Conservation (phyloP, 225 moss, liverwort and hornwort species). For the Physcomitrellopsis africana region DNA sequence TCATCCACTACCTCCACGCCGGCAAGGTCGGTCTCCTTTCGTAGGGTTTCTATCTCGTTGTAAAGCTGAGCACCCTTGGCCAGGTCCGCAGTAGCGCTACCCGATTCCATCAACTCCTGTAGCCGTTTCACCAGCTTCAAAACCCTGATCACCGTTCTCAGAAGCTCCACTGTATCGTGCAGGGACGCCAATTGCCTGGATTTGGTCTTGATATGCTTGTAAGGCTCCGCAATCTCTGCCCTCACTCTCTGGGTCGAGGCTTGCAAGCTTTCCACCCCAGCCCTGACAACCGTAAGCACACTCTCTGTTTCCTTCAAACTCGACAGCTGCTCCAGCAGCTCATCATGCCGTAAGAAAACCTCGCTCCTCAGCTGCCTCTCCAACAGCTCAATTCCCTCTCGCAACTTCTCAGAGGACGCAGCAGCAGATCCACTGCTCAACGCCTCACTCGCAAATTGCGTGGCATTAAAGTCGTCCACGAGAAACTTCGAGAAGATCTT, state of each 20-base stretch:
- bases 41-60: conserved; percentile 81
- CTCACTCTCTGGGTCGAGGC: conserved; percentile 91
- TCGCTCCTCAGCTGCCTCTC: conserved; percentile 97
- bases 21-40: conserved; percentile 76
- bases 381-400: conserved; percentile 87
- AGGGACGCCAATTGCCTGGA: conserved; percentile 83
- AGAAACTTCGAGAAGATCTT: conserved; percentile 85
- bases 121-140: conserved; percentile 86
- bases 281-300: conserved; percentile 85
- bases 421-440: conserved; percentile 89
- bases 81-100: conserved; percentile 73
- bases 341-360: conserved; percentile 80
- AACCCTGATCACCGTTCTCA: conserved; percentile 83
- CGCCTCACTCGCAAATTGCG: conserved; percentile 91
- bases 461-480: conserved; percentile 83
- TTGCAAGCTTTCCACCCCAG: conserved; percentile 89
- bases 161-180: conserved; percentile 89
- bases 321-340: conserved; percentile 88
- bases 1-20: conserved; percentile 89
- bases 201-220: conserved; percentile 88
- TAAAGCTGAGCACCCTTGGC: conserved; percentile 91
- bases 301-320: conserved; percentile 97
- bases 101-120: conserved; percentile 83
- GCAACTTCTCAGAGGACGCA: conserved; percentile 93
- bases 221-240: conserved; percentile 94